A percentile compares a stretch with the other conserved stretches of the same genome.
Conservation (phyloP, 2,329 filamentous ascomycete species). For the Ilyonectria robusta region DNA sequence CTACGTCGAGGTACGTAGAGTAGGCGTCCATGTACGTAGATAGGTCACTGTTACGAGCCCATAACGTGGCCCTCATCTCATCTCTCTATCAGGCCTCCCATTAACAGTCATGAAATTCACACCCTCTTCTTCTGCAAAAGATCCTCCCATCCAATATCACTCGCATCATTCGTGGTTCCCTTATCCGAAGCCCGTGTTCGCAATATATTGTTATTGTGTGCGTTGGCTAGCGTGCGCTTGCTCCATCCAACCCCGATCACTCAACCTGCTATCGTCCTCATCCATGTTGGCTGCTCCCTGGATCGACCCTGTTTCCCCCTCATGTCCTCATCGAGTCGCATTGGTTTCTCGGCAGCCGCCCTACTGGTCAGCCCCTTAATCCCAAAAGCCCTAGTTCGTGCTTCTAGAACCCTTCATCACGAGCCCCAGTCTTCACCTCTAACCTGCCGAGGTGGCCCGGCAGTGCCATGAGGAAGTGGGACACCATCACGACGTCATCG, state of each 20-base stretch:
- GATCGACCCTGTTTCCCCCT: conserved; percentile 26
- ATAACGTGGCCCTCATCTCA: conserved; percentile 22
- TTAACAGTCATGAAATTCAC: background rate
- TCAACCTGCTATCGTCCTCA: conserved; percentile 16
- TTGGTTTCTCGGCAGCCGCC: conserved; percentile 21
- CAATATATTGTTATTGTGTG: conserved; percentile 23
- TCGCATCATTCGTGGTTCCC: background rate
- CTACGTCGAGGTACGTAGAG: conserved; percentile 13
- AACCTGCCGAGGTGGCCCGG: conserved; percentile 11
- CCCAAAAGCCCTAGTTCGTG: conserved; percentile 32
- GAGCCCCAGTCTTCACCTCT: conserved; percentile 6
- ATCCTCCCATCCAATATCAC: background rate
- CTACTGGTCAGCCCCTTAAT: conserved; percentile 33
- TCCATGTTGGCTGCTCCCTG: conserved; percentile 17
- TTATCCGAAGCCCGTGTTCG: conserved; percentile 8
- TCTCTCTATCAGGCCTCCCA: conserved; percentile 14
- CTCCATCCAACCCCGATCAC: conserved; percentile 16
- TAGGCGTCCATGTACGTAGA: conserved; percentile 4
- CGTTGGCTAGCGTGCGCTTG: conserved; percentile 26
- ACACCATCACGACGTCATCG: conserved; percentile 19
- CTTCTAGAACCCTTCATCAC: conserved; percentile 37
- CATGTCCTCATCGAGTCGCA: conserved; percentile 19
- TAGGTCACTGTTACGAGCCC: background rate
- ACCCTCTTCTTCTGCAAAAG: background rate
- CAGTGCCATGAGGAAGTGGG: conserved; percentile 10